A percentile compares a stretch with the other conserved stretches of the same genome.
Conservation (phyloP, 768 basidiomycete species). For the Phylloporus sp. region DNA sequence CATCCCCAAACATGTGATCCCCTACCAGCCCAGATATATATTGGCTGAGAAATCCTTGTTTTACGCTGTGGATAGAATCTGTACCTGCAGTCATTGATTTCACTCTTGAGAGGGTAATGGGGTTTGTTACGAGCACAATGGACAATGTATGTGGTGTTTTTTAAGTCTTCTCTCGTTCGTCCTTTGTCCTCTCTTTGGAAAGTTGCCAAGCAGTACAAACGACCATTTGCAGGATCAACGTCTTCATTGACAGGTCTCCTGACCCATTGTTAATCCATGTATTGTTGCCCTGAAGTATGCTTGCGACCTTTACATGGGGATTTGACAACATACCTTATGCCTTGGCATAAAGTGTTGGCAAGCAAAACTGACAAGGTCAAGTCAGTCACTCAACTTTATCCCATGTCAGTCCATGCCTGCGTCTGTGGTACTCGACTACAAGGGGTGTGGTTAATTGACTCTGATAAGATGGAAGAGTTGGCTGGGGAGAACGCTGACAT, state of each 20-base stretch:
- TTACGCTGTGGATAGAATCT: constrained; percentile 61
- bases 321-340: not conserved
- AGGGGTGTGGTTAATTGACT: constrained; percentile 67
- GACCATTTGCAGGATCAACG: constrained; percentile 79
- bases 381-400: constrained; percentile 62
- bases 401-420: constrained; percentile 76
- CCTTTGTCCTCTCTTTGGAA: constrained; percentile 35
- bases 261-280: constrained; percentile 51
- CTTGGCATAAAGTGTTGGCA: not conserved
- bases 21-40: constrained; percentile 74
- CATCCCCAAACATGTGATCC: not conserved
- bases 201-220: constrained; percentile 56
- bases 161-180: not conserved
- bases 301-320: not conserved
- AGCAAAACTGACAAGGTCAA: constrained; percentile 3
- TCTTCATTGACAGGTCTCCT: constrained; percentile 84
- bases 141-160: constrained; percentile 51
- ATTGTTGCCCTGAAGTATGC: not conserved
- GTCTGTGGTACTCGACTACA: constrained; percentile 64
- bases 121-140: constrained; percentile 74
- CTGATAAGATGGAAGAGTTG: constrained; percentile 39
- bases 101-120: constrained; percentile 71
- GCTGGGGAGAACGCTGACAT: constrained; percentile 64
- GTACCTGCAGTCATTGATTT: constrained; percentile 81
- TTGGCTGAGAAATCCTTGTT: constrained; percentile 83